phyloP scores from a whole-genome alignment of 495 filamentous ascomycete genomes.

The Halenospora varia region DNA sequence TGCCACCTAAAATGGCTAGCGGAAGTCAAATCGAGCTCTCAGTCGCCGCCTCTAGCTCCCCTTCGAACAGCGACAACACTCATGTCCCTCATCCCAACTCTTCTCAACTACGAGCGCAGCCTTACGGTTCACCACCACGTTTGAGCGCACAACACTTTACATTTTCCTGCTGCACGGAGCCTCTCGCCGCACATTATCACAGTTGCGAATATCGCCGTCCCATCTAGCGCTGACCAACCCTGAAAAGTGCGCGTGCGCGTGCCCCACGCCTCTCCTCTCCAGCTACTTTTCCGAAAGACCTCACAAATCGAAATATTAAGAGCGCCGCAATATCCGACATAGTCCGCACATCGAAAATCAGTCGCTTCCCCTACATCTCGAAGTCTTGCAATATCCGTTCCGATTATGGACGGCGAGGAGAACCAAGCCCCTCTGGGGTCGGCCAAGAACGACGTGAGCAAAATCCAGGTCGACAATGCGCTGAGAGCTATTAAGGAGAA shows the following conservation, averaged over 20 bases:
- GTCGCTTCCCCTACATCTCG: too few species aligned
- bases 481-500: conserved; percentile 85
- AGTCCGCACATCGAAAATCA: not conserved
- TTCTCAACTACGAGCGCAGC: not conserved
- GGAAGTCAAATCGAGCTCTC: not conserved
- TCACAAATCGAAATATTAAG: not conserved
- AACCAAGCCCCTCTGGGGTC: not conserved
- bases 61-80: not conserved
- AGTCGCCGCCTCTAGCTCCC: not conserved
- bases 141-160: not conserved
- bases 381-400: not conserved
- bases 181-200: not conserved
- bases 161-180: not conserved
- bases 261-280: not conserved
- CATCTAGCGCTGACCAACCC: conserved; percentile 4
- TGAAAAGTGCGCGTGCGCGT: not conserved
- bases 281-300: not conserved
- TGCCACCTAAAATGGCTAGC: not conserved
- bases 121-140: not conserved
- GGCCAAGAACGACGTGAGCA: conserved; percentile 6
- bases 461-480: conserved; percentile 56
- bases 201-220: not conserved
- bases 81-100: not conserved
- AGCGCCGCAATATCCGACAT: not conserved
- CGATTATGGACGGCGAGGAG: conserved; percentile 22